Percentiles rank a stretch among this genome's conserved stretches.
Conservation (phyloP, 2,329 filamentous ascomycete species). For the Parascedosporium putredinis region DNA sequence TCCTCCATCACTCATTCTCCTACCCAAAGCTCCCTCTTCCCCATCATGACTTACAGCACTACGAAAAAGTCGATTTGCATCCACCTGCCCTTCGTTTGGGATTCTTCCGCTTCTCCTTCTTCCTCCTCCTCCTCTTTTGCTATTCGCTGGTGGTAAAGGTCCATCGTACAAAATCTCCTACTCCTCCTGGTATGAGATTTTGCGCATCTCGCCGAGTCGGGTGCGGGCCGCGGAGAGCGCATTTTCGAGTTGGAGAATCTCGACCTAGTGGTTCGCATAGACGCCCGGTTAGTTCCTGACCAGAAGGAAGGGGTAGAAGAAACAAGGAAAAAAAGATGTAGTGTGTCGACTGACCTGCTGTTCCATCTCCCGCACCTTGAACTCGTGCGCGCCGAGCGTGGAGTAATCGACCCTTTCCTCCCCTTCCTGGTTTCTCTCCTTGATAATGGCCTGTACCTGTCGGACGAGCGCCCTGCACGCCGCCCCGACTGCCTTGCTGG, state of each 20-base stretch:
- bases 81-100: too few species aligned
- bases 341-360: constrained; percentile 62
- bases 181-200: constrained; percentile 87
- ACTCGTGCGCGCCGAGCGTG: constrained; percentile 84
- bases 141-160: too few species aligned
- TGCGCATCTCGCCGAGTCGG: constrained; percentile 91
- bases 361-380: constrained; percentile 98
- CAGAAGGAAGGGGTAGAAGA: constrained; percentile 2
- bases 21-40: too few species aligned
- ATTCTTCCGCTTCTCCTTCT: neutral
- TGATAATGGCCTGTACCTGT: constrained; percentile 91
- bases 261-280: constrained; percentile 52
- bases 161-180: too few species aligned
- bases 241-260: constrained; percentile 94
- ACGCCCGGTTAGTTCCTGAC: neutral
- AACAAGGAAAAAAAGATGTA: constrained; percentile 2
- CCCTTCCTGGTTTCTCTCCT: constrained; percentile 69
- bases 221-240: constrained; percentile 66
- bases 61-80: too few species aligned
- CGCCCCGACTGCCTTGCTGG: constrained; percentile 82
- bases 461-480: constrained; percentile 81
- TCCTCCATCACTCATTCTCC: too few species aligned
- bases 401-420: constrained; percentile 81
- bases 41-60: too few species aligned
- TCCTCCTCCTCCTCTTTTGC: neutral